phyloP scores from a whole-genome alignment of 257 asterid species.

The Nicotiana knightiana region DNA sequence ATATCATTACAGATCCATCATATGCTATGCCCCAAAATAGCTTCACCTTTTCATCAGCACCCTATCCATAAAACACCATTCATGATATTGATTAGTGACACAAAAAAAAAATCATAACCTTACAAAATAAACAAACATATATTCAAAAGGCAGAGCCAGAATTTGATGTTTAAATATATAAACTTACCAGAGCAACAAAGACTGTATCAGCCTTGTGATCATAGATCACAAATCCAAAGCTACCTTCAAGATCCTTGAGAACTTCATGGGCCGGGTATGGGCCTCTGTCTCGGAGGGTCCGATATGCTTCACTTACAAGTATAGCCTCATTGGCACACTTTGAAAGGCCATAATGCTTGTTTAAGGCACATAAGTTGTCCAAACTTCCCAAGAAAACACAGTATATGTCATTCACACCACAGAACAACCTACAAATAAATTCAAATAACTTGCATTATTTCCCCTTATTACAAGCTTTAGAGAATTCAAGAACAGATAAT shows the following conservation, averaged over 20 bases:
- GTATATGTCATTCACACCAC: slow-evolving; percentile 69
- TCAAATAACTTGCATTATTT: not conserved
- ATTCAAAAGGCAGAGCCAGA: too few species aligned
- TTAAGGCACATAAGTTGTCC: slow-evolving; percentile 53
- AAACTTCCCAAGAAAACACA: slow-evolving; percentile 70
- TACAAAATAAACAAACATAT: too few species aligned
- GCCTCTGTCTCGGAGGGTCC: slow-evolving; percentile 86
- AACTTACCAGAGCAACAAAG: slow-evolving; percentile 78
- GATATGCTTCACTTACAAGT: slow-evolving; percentile 64
- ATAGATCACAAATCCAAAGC: slow-evolving; percentile 80
- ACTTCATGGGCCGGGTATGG: slow-evolving; percentile 96
- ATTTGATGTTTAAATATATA: too few species aligned
- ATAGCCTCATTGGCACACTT: slow-evolving; percentile 69
- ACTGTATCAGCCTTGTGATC: slow-evolving; percentile 68
- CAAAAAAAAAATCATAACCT: not conserved
- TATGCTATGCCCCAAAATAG: slow-evolving; percentile 78
- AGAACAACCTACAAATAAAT: slow-evolving; percentile 44
- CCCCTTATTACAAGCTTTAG: not conserved
- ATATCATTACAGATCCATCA: slow-evolving; percentile 82
- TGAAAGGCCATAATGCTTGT: slow-evolving; percentile 77
- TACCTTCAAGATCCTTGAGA: slow-evolving; percentile 80
- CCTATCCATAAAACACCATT: slow-evolving; percentile 35
- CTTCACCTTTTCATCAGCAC: slow-evolving; percentile 58
- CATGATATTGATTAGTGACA: not conserved
- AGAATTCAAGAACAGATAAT: not conserved